Conservation (phyloP, 495 filamentous ascomycete genomes). For the Hyaloscypha variabilis region DNA sequence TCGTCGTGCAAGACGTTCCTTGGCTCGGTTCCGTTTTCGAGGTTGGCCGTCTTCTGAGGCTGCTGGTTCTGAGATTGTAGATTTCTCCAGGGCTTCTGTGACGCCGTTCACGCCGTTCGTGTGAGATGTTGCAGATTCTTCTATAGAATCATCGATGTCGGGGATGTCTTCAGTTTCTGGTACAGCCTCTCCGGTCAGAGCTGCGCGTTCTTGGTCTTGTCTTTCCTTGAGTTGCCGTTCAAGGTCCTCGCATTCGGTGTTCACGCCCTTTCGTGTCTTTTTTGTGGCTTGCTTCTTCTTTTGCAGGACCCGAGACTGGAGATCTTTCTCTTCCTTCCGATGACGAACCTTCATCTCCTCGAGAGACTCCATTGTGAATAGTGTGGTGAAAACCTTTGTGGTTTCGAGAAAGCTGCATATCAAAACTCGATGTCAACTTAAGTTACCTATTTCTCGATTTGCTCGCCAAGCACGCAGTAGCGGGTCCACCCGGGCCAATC, state of each 20-base stretch:
- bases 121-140: conserved; percentile 11
- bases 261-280: conserved; percentile 90
- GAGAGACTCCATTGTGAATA: conserved; percentile 48
- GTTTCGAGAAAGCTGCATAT: neutral
- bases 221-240: conserved; percentile 68
- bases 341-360: conserved; percentile 80
- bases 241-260: conserved; percentile 77
- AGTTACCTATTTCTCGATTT: neutral
- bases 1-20: conserved; percentile 85
- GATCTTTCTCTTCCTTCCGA: conserved; percentile 84
- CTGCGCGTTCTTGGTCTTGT: conserved; percentile 67
- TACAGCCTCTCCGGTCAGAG: conserved; percentile 46
- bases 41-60: conserved; percentile 32
- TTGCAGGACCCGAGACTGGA: conserved; percentile 81
- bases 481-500: neutral
- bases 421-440: neutral
- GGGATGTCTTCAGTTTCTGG: conserved; percentile 25
- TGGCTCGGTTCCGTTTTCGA: conserved; percentile 88
- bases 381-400: neutral
- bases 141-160: conserved; percentile 19
- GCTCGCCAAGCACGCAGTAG: neutral
- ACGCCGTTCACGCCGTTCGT: conserved; percentile 17
- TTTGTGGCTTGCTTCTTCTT: conserved; percentile 96
- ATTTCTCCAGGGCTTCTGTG: conserved; percentile 18
- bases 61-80: conserved; percentile 26